Evolutionary conservation across 2,329 filamentous ascomycete species (phyloP), one percentile per base, ranked within the genome.

Genomic region (Sarocladium strictum): DNA sequence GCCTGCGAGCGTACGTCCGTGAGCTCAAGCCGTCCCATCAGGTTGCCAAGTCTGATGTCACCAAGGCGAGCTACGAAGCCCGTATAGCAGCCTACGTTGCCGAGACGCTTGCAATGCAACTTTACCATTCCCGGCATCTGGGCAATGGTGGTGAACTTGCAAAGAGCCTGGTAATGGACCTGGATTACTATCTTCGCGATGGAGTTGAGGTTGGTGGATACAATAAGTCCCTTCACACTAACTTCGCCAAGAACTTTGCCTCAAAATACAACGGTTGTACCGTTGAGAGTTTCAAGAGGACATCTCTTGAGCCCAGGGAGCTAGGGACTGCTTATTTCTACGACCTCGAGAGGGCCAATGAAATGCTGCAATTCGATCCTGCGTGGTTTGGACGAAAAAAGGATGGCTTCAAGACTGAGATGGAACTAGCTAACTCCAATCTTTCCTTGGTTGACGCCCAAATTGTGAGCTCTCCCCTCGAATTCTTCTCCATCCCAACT

Each of bases 401-500:
- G 54, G 81, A 86, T 62, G 92, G 92, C 0, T 96, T 96, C 70
- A 80, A 81, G 58, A 80, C 82, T 50, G 94, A 99, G 66, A 86
- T 99, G 71, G 82, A 86, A 63, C 84, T 85, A 57, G 94, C 93
- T 40, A 99, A 99, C 68, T 75, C 87, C 58, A 97, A 99, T 68
- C 69, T 99, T 53, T 96, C 92, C 23, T 76, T 96, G 32, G 90
- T 99, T 32, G 91, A 97, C 67, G 89, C 93, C 23, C 91, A 99
- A 73, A 86, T 94, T 60, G 85, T 89, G 76, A 72, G 85, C 29
- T 21, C n/a, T 33, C 37, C 37, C 24, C 21, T 14, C n/a, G 19
- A 24, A n/a, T 15, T 17, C 38, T 33, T 24, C 3, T 43, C 6
- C 32, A 23, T 41, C 3, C 9, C 6, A 21, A 51, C 61, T 67